These are phyloP conservation scores for Fusarium siculi DNA, from an alignment of 2,329 filamentous ascomycete genomes.

Conservation along the genomic window DNA sequence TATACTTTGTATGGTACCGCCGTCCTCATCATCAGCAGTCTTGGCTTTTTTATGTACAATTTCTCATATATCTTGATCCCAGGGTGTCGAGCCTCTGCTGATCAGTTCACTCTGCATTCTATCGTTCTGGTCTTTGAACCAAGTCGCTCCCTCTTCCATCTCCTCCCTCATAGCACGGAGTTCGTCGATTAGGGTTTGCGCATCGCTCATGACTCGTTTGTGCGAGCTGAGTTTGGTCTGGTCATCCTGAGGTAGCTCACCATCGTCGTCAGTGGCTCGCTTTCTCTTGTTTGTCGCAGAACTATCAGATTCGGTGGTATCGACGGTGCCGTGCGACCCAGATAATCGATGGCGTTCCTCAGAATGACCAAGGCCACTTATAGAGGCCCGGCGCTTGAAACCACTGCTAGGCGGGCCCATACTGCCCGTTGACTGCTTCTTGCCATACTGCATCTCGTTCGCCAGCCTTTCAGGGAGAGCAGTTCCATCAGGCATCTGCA, in stretches of 20 bases:
- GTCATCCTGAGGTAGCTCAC: slow-evolving; percentile 16
- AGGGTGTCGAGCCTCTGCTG: slow-evolving; percentile 50
- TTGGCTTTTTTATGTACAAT: slow-evolving; percentile 3
- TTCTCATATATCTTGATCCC: slow-evolving; percentile 47
- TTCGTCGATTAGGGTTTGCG: slow-evolving; percentile 53
- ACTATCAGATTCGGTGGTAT: slow-evolving; percentile 16
- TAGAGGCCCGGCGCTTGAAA: slow-evolving; percentile 41
- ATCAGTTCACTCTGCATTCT: slow-evolving; percentile 52
- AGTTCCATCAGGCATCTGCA: slow-evolving; percentile 64
- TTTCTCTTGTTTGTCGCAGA: slow-evolving; percentile 49
- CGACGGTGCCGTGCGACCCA: slow-evolving; percentile 37
- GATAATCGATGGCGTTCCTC: slow-evolving; percentile 28
- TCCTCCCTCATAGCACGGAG: slow-evolving; percentile 56
- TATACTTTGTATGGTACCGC: slow-evolving; percentile 35
- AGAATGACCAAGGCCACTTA: slow-evolving; percentile 33
- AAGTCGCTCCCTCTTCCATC: slow-evolving; percentile 59
- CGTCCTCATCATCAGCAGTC: background rate
- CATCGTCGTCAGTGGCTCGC: slow-evolving; percentile 44
- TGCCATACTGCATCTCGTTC: slow-evolving; percentile 55
- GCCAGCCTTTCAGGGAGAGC: slow-evolving; percentile 64
- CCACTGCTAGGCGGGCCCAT: slow-evolving; percentile 36
- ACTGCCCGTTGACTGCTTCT: slow-evolving; percentile 54
- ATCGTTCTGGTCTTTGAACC: slow-evolving; percentile 59
- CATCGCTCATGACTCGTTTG: slow-evolving; percentile 57
- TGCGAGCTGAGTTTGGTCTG: slow-evolving; percentile 43